Conservation (phyloP, 2,329 filamentous ascomycete species). For the Sclerotinia spermophila region DNA sequence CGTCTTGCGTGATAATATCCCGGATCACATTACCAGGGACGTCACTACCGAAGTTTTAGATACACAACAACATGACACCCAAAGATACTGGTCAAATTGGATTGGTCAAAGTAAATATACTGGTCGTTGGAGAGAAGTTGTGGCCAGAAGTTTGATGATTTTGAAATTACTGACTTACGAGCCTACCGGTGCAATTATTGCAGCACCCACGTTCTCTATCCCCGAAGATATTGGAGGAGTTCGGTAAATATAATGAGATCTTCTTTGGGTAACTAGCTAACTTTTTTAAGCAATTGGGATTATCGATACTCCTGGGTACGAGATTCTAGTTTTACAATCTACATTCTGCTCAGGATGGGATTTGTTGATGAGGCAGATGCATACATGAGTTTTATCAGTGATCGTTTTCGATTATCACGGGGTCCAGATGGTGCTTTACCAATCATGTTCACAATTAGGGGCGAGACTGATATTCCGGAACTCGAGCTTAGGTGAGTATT, state of each 20-base stretch:
- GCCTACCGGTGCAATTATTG: constrained; percentile 73
- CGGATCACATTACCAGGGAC: constrained; percentile 53
- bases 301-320: constrained; percentile 77
- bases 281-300: constrained; percentile 54
- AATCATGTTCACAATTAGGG: constrained; percentile 78
- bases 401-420: constrained; percentile 62
- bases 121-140: constrained; percentile 69
- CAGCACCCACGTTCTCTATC: constrained; percentile 72
- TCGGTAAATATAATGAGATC: constrained; percentile 36
- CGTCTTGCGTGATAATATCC: constrained; percentile 60
- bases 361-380: constrained; percentile 73
- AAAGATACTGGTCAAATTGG: constrained; percentile 71
- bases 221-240: constrained; percentile 69
- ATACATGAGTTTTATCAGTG: constrained; percentile 75
- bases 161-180: constrained; percentile 75
- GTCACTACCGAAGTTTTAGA: constrained; percentile 59
- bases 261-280: constrained; percentile 11
- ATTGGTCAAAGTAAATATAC: constrained; percentile 67
- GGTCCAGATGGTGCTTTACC: constrained; percentile 60
- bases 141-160: constrained; percentile 67
- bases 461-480: constrained; percentile 71
- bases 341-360: constrained; percentile 71
- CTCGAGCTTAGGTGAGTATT: constrained; percentile 49
- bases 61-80: constrained; percentile 64
- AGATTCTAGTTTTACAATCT: constrained; percentile 74